Conservation (phyloP, 352 stramenopile genomes). For the Plasmopara halstedii region DNA sequence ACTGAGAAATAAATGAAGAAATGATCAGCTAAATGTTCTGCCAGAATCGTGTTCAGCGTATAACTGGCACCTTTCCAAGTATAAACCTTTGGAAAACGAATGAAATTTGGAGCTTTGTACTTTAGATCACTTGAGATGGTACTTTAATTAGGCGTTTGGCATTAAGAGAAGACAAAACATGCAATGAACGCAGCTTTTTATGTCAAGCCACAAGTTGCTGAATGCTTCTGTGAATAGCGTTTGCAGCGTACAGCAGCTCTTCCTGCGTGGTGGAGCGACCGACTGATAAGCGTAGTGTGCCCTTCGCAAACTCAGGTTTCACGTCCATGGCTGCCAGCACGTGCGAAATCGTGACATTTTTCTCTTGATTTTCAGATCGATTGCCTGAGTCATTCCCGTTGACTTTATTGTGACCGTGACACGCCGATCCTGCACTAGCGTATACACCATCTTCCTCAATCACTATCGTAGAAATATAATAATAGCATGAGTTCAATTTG, state of each 20-base stretch:
- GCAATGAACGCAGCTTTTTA: too few species aligned
- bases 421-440: slow-evolving; percentile 91
- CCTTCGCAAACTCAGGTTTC: slow-evolving; percentile 75
- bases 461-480: slow-evolving; percentile 14
- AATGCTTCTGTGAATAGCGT: slow-evolving; percentile 66
- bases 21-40: slow-evolving; percentile 14
- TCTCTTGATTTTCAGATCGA: slow-evolving; percentile 11
- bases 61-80: too few species aligned
- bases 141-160: too few species aligned
- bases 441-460: slow-evolving; percentile 83
- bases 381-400: slow-evolving; percentile 12
- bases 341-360: slow-evolving; percentile 67
- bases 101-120: too few species aligned
- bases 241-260: slow-evolving; percentile 82
- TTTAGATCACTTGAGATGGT: too few species aligned
- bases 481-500: background rate
- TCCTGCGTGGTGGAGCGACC: slow-evolving; percentile 84
- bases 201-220: slow-evolving; percentile 17
- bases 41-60: too few species aligned
- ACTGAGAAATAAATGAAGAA: slow-evolving; percentile 20
- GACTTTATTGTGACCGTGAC: slow-evolving; percentile 74
- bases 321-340: slow-evolving; percentile 93
- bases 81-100: too few species aligned
- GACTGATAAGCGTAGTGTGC: slow-evolving; percentile 93
- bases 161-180: too few species aligned